phyloP scores from a whole-genome alignment of 179 eudicot species.

The Heliamphora pulchella region DNA sequence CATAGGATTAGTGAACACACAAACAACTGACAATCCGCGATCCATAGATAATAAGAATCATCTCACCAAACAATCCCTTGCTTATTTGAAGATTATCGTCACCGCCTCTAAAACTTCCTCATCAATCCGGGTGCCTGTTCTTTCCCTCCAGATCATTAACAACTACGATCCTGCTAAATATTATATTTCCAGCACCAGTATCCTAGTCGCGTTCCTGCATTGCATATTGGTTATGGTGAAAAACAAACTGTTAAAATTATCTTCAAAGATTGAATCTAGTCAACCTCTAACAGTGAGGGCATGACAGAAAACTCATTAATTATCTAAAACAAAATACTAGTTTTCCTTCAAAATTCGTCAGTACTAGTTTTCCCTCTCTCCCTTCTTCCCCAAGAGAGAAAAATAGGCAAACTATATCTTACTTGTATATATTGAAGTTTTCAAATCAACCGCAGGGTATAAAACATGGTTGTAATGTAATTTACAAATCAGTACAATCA shows the following conservation, averaged over 20 bases:
- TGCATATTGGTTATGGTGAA: not conserved
- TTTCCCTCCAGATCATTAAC: not conserved
- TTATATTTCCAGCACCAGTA: slow-evolving; percentile 15
- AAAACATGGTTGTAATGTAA: too few relatives aligned
- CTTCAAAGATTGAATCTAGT: too few relatives aligned
- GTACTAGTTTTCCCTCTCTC: not conserved
- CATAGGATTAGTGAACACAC: not conserved
- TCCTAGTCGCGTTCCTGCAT: slow-evolving; percentile 21
- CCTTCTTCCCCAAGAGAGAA: not conserved
- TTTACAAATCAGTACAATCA: too few relatives aligned
- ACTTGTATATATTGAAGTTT: too few relatives aligned
- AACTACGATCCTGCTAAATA: not conserved
- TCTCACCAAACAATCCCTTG: not conserved
- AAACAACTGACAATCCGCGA: not conserved
- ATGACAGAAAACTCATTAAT: not conserved
- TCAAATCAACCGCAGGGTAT: too few relatives aligned
- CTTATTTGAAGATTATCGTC: not conserved
- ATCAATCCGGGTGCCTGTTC: not conserved
- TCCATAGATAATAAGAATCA: not conserved
- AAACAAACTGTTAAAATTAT: not conserved
- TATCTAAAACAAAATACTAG: not conserved
- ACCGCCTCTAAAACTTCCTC: not conserved
- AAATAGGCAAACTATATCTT: too few relatives aligned
- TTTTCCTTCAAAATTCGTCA: not conserved
- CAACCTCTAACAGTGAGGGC: not conserved